Evolutionary conservation across 208 protist species (phyloP), one percentile per base, ranked within the genome.

Genomic region (Acanthamoeba rhysodes): DNA sequence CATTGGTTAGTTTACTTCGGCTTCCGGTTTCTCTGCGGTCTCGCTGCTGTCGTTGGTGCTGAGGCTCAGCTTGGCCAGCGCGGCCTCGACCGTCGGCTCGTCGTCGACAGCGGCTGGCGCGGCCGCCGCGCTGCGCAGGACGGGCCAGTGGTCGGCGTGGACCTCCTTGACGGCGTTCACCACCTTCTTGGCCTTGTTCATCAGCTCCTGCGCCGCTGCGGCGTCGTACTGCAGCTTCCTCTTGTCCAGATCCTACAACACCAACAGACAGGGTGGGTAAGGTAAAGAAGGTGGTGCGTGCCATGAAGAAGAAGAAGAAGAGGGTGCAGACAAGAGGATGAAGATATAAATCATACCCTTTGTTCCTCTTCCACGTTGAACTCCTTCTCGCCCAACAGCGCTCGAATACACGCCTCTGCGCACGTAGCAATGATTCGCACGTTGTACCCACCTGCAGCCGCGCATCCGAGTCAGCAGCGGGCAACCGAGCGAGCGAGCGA

Each of bases 281-380:
- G 50, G 16, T 10, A 57, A 57, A 22, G 16, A 22, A 14, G 53
- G 18, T 59, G 7, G 24, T n/a, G 62, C 14, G 24, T 12, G 6
- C 27, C 6, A 32, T 64, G 57, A 16, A 16, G 4, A 24, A 70
- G 62, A 70, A 12, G 57, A 16, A 1, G 4, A 24, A 70, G 62
- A 70, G 62, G n/a, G 62, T 70, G 62, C 18, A 7, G 22, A 48
- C 37, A 0, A 10, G 3, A 53, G 29, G 74, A 6, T 0, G 53
- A 78, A 0, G n/a, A 34, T 29, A 85, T 32, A 9, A 6, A 9
- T 12, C 0, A 0, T 64, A 88, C 80, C 50, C 80, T 88, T 27
- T 88, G 80, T n/a, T 88, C 80, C n/a, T 88, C 80, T 10, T 88
- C 80, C 50, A 88, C 80, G 22, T 55, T 88, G 50, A 88, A 88